Evolutionary conservation across 1,284 basidiomycete species (phyloP).

Genomic region (Leccinum pachyderme): DNA sequence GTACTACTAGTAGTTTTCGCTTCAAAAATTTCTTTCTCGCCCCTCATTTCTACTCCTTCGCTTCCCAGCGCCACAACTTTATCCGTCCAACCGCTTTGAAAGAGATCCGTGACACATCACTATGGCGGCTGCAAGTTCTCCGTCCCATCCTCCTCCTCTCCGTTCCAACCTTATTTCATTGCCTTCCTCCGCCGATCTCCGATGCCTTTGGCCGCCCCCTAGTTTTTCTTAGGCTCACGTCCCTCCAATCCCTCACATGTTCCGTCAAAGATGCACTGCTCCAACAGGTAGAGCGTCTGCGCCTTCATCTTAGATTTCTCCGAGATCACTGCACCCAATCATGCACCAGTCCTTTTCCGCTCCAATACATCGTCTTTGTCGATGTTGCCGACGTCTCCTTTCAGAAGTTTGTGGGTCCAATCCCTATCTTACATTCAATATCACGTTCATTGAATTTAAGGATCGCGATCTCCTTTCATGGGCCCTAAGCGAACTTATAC

Average conservation of each 20-base stretch:
- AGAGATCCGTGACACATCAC: conserved; percentile 50
- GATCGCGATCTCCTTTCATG: conserved; percentile 62
- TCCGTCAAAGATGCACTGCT: conserved; percentile 43
- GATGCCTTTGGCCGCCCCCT: conserved; percentile 67
- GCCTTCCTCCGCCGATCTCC: conserved; percentile 48
- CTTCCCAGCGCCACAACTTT: conserved; percentile 60
- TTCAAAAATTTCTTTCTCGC: not conserved
- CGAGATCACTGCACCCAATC: conserved; percentile 38
- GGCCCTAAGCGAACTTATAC: conserved; percentile 62
- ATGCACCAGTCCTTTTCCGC: conserved; percentile 32
- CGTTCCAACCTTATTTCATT: conserved; percentile 37
- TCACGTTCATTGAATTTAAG: conserved; percentile 33
- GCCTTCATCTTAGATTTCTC: conserved; percentile 44
- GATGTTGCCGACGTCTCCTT: conserved; percentile 63
- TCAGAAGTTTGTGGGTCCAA: conserved; percentile 54
- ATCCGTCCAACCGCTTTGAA: conserved; percentile 62
- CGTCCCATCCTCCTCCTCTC: conserved; percentile 35
- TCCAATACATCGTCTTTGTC: conserved; percentile 71
- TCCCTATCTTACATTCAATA: conserved; percentile 6
- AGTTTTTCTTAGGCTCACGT: conserved; percentile 40
- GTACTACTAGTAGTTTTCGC: conserved; percentile 20
- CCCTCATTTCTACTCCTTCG: conserved; percentile 10
- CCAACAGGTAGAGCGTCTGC: conserved; percentile 52
- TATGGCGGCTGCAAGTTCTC: conserved; percentile 57
- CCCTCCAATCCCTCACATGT: conserved; percentile 40